Evolutionary conservation across 495 filamentous ascomycete species (phyloP), one percentile per base, ranked within the genome.

Genomic region (Penicillium coffeae): DNA sequence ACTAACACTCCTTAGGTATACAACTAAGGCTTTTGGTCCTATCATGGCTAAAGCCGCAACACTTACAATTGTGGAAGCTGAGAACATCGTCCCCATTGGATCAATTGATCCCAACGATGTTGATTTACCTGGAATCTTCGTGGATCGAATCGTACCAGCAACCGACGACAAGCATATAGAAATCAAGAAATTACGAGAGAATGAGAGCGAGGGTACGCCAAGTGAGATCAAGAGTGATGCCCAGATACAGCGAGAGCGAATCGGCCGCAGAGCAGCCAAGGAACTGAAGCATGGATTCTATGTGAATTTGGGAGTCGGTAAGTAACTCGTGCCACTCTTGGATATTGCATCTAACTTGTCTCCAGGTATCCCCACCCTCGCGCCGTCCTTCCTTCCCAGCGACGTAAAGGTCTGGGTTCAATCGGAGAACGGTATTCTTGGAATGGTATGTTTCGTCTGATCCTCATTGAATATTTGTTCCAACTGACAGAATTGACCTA

Each of bases 281-380:
- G 90, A 96, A 67, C 89, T 96, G 60, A 87, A 94, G 73, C 87
- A 93, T 52, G 90, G 90, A 51, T 93, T 88, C 77, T 95, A 95
- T 64, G 90, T 89, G 21, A 96, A 96, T 59, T 71, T 96, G 13
- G 90, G 90, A 21, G 91, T 96, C 62, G 90, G 90, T 64, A 86
- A 87, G 85, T 88, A 40, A 16, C 37, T 35, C 14, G 8, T 25
- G 10, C 2, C 8, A 4, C 8, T 21, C n/a, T 43, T 12, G 2
- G 42, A 27, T 12, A 21, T 14, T 49, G 38, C 20, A 36, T 19
- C 13, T 9, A 9, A 15, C 6, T 13, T 46, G 10, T 21, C 20
- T 54, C 2, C 21, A 61, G 68, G 68, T 40, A 94, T 96, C 76
- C 90, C 90, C 8, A 95, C 91, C 68, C 78, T 92, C 12, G 89